phyloP scores from a whole-genome alignment of 345 rosid species.

The Lepidium africanum region DNA sequence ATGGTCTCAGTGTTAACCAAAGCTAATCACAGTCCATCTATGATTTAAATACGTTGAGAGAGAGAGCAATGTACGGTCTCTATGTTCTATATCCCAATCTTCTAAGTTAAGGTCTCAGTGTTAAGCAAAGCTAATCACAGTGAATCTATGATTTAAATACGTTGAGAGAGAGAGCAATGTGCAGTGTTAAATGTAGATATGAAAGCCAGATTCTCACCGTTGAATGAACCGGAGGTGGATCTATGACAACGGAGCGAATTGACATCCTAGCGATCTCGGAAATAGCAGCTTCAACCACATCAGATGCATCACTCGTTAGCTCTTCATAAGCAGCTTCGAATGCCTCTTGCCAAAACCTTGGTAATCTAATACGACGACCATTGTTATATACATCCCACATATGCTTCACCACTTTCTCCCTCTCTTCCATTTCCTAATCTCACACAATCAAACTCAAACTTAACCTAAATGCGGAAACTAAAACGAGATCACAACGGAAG shows the following conservation, averaged over 20 bases:
- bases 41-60: no score
- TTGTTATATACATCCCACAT: constrained; percentile 83
- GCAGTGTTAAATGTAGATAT: not conserved
- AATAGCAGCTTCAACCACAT: constrained; percentile 52
- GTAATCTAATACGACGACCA: constrained; percentile 61
- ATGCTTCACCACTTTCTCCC: constrained; percentile 82
- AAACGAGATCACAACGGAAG: not conserved
- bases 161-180: not conserved
- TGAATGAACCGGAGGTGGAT: constrained; percentile 56
- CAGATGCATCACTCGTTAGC: constrained; percentile 55
- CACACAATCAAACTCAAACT: not conserved
- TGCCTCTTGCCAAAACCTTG: constrained; percentile 76
- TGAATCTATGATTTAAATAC: not conserved
- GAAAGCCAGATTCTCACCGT: constrained; percentile 32
- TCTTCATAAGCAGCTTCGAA: constrained; percentile 82
- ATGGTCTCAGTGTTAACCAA: no score
- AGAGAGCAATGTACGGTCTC: no score
- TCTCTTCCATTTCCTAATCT: constrained; percentile 74
- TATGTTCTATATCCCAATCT: not conserved
- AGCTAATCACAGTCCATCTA: no score
- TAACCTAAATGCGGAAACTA: not conserved
- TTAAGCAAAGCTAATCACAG: not conserved
- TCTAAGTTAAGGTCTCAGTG: not conserved
- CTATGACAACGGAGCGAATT: constrained; percentile 46
- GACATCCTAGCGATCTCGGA: constrained; percentile 81